Percentiles rank a stretch among this genome's conserved stretches.
phyloP scores from a whole-genome alignment of 2,329 filamentous ascomycete species.

The Penicillium sp. region DNA sequence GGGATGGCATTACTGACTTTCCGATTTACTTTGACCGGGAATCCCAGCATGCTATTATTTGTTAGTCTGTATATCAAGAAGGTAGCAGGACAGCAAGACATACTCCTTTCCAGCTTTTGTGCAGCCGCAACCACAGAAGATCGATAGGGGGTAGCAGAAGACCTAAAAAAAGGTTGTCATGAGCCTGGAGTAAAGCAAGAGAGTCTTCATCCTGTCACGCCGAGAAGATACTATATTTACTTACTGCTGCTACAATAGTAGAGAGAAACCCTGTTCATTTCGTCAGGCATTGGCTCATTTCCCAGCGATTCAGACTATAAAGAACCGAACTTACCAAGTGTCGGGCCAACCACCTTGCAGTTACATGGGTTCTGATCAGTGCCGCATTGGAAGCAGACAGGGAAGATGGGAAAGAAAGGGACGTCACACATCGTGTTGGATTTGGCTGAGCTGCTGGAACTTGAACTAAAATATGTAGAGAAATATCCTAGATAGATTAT shows the following conservation, averaged over 20 bases:
- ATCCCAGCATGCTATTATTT: conserved; percentile 47
- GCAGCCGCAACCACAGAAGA: conserved; percentile 57
- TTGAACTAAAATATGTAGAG: not conserved
- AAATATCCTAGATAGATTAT: not conserved
- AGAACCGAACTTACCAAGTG: conserved; percentile 42
- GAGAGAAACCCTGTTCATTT: conserved; percentile 41
- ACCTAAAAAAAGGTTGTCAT: conserved; percentile 35
- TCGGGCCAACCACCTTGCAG: conserved; percentile 57
- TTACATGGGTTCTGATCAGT: conserved; percentile 58
- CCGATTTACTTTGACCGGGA: conserved; percentile 53
- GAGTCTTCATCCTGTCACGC: not conserved
- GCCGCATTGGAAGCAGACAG: conserved; percentile 56
- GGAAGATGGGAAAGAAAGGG: conserved; percentile 49
- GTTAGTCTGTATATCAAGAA: conserved; percentile 19
- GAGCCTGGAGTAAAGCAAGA: conserved; percentile 1
- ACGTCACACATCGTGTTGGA: conserved; percentile 33
- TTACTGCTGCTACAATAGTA: conserved; percentile 51
- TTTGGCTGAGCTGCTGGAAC: not conserved
- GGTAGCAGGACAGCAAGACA: conserved; percentile 19
- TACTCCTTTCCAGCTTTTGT: conserved; percentile 56
- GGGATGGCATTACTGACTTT: conserved; percentile 51
- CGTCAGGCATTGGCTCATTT: not conserved
- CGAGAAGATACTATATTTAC: conserved; percentile 19
- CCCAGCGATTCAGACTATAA: not conserved
- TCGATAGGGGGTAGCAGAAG: conserved; percentile 54